phyloP scores from a whole-genome alignment of 208 protist genomes.

The Novymonas esmeraldas region DNA sequence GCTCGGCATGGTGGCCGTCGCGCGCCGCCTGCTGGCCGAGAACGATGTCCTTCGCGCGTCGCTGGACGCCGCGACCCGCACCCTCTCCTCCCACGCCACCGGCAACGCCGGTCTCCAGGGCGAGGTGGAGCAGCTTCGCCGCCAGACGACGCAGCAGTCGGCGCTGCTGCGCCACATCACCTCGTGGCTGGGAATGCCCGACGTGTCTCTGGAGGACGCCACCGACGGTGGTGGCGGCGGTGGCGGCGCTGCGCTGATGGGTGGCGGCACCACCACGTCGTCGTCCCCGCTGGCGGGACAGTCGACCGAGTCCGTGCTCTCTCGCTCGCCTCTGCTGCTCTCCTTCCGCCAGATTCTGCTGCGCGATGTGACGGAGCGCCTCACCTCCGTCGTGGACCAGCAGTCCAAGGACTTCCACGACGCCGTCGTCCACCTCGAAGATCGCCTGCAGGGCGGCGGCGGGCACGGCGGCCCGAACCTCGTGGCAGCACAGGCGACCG shows the following conservation, averaged over 20 bases:
- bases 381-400: constrained; percentile 45
- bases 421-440: constrained; percentile 42
- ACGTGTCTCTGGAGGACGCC: not conserved
- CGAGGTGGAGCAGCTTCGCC: constrained; percentile 26
- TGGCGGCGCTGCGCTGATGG: not conserved
- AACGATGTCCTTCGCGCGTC: constrained; percentile 30
- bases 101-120: constrained; percentile 11
- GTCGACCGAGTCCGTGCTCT: constrained; percentile 42
- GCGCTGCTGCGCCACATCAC: constrained; percentile 16
- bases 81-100: constrained; percentile 11
- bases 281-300: constrained; percentile 9
- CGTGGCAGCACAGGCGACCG: constrained; percentile 7
- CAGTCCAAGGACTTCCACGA: constrained; percentile 62
- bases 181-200: constrained; percentile 24
- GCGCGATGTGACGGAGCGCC: constrained; percentile 67
- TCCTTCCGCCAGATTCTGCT: constrained; percentile 72
- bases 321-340: constrained; percentile 68
- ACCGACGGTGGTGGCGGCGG: not conserved
- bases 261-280: not conserved
- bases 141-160: constrained; percentile 21
- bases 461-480: constrained; percentile 7
- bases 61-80: constrained; percentile 17
- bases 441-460: constrained; percentile 23
- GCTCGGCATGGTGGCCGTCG: constrained; percentile 34
- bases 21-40: constrained; percentile 28